phyloP scores from a whole-genome alignment of 2,329 filamentous ascomycete species.

The Sclerotiophoma versabilis region DNA sequence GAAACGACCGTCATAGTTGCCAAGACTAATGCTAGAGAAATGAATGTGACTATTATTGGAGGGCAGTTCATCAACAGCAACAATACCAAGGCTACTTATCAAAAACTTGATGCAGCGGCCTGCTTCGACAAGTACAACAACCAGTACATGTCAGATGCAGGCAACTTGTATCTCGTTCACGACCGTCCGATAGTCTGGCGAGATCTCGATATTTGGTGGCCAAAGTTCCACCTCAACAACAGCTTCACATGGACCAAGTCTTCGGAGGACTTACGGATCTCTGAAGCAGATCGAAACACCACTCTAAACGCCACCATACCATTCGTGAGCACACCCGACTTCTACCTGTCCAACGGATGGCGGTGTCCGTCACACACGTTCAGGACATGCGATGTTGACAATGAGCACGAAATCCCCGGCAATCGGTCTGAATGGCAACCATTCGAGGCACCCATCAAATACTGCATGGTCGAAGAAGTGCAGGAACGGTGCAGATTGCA shows the following conservation, averaged over 20 bases:
- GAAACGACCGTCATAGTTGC: not conserved
- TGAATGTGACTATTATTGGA: not conserved
- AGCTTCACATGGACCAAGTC: not conserved
- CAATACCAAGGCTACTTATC: not conserved
- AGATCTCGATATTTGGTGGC: conserved; percentile 7
- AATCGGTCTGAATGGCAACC: conserved; percentile 19
- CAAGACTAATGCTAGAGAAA: not conserved
- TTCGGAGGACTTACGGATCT: too few species aligned
- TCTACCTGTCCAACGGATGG: conserved; percentile 22
- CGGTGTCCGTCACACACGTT: conserved; percentile 16
- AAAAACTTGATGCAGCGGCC: not conserved
- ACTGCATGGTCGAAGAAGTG: conserved; percentile 30
- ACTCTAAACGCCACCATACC: not conserved
- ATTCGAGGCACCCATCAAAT: conserved; percentile 9
- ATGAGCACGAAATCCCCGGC: conserved; percentile 10
- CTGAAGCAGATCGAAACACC: not conserved
- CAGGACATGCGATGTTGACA: conserved; percentile 4
- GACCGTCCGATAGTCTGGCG: conserved; percentile 12
- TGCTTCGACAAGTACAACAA: conserved; percentile 20
- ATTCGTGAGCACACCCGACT: conserved; percentile 6
- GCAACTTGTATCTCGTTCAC: conserved; percentile 25
- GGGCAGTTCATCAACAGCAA: conserved; percentile 3
- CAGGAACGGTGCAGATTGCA: conserved; percentile 18
- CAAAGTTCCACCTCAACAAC: not conserved
- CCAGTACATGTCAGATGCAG: conserved; percentile 19